Evolutionary conservation across 2,329 filamentous ascomycete species (phyloP).

Genomic region (Trichophyton rubrum): DNA sequence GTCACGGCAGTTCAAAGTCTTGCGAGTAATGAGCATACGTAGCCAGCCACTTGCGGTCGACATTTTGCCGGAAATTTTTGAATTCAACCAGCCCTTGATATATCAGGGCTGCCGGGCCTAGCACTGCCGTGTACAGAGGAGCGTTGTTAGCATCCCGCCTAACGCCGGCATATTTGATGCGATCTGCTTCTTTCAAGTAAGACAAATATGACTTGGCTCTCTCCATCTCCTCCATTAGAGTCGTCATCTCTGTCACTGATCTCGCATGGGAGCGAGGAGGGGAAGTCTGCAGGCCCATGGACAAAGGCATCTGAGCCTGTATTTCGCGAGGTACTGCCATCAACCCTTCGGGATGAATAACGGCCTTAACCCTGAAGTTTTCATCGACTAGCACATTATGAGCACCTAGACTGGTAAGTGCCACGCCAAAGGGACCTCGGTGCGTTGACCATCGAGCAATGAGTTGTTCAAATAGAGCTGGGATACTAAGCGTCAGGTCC

Average conservation of each 20-base stretch:
- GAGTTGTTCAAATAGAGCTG: not conserved
- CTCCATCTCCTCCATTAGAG: not conserved
- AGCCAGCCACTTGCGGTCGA: not conserved
- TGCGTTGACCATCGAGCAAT: not conserved
- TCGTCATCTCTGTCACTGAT: not conserved
- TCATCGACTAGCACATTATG: constrained; percentile 13
- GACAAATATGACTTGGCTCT: not conserved
- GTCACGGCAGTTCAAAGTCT: not conserved
- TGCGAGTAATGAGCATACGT: not conserved
- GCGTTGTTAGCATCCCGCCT: too few species aligned
- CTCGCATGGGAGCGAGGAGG: not conserved
- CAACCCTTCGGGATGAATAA: constrained; percentile 13
- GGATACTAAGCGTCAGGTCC: constrained; percentile 7
- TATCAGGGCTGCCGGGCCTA: not conserved
- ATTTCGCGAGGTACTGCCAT: constrained; percentile 10
- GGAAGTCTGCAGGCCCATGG: not conserved
- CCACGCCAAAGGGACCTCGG: constrained; percentile 9
- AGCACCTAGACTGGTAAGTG: constrained; percentile 11
- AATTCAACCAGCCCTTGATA: not conserved
- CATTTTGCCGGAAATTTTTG: not conserved
- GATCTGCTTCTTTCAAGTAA: not conserved
- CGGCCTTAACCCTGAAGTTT: constrained; percentile 11
- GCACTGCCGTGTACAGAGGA: not conserved
- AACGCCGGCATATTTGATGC: not conserved
- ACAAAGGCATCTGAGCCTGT: not conserved